phyloP scores from a whole-genome alignment of 2,329 filamentous ascomycete species.

The Aureobasidium sp. region DNA sequence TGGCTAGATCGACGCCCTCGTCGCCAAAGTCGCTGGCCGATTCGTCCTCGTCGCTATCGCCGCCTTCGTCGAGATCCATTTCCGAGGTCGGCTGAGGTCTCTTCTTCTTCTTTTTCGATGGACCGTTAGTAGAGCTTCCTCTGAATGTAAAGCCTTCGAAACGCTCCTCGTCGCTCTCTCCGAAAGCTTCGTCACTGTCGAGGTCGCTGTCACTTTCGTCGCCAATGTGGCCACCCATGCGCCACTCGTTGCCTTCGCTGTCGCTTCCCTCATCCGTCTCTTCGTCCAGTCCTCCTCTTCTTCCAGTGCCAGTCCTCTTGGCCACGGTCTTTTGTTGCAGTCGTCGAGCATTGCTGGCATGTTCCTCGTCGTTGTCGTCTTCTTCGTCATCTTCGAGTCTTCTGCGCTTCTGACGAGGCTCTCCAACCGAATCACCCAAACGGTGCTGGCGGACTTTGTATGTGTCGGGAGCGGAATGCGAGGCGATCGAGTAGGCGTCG shows the following conservation, averaged over 20 bases:
- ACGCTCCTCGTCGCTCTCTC: slow-evolving; percentile 76
- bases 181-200: slow-evolving; percentile 75
- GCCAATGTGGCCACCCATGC: slow-evolving; percentile 57
- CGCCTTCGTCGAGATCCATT: slow-evolving; percentile 44
- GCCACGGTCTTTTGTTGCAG: slow-evolving; percentile 26
- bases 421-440: slow-evolving; percentile 46
- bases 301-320: slow-evolving; percentile 19
- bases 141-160: slow-evolving; percentile 70
- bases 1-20: slow-evolving; percentile 55
- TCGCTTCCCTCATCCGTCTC: slow-evolving; percentile 69
- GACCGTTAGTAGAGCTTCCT: slow-evolving; percentile 49
- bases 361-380: slow-evolving; percentile 42
- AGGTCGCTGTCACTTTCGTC: slow-evolving; percentile 61
- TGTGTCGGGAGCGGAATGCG: slow-evolving; percentile 45
- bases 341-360: slow-evolving; percentile 23
- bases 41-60: slow-evolving; percentile 33
- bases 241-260: slow-evolving; percentile 80
- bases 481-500: slow-evolving; percentile 59
- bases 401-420: slow-evolving; percentile 35
- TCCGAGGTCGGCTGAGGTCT: slow-evolving; percentile 26
- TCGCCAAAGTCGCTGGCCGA: slow-evolving; percentile 54
- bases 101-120: slow-evolving; percentile 43
- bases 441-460: slow-evolving; percentile 48
- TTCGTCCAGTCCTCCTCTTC: slow-evolving; percentile 24
- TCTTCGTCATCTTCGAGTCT: slow-evolving; percentile 42